These are phyloP conservation scores for Coemansia sp. DNA, from an alignment of 192 early-diverging fungal genomes.

Conservation along the genomic window DNA sequence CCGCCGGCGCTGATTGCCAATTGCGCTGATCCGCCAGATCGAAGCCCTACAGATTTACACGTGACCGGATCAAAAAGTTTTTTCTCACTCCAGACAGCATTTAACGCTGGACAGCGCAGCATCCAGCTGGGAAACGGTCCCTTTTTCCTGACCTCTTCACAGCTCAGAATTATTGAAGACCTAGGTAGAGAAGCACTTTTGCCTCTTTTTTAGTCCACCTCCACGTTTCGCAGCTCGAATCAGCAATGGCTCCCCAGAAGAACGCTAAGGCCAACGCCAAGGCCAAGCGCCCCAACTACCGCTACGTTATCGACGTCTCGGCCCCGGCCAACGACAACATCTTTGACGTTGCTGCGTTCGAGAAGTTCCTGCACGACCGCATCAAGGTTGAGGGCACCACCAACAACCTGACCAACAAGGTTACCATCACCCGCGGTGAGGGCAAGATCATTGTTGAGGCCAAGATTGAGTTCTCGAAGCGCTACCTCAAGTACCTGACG, in stretches of 20 bases:
- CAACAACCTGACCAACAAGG: constrained; percentile 85
- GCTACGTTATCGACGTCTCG: constrained; percentile 93
- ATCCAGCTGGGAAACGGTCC: constrained; percentile 7
- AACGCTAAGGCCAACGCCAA: constrained; percentile 38
- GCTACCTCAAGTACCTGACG: constrained; percentile 99
- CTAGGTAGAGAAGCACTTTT: constrained; percentile 49
- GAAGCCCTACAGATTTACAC: neutral
- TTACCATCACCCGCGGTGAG: constrained; percentile 78
- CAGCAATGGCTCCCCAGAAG: constrained; percentile 45
- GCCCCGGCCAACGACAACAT: constrained; percentile 91
- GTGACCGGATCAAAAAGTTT: neutral
- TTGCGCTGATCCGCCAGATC: neutral
- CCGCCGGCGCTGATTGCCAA: too few species aligned
- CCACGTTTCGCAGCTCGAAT: constrained; percentile 3
- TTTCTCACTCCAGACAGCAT: neutral
- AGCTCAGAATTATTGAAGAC: constrained; percentile 24
- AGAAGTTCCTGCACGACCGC: constrained; percentile 98
- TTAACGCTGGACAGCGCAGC: neutral
- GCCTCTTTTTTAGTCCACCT: neutral
- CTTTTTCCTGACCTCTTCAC: constrained; percentile 48
- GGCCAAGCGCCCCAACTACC: constrained; percentile 63
- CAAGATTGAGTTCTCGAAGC: constrained; percentile 86
- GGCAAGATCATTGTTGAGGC: constrained; percentile 75
- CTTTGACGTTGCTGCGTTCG: constrained; percentile 94
- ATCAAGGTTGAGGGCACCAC: constrained; percentile 97